Evolutionary conservation across 805 yeast species (phyloP), one percentile per base, ranked within the genome.

Genomic region (Pachysolen tannophilus): DNA sequence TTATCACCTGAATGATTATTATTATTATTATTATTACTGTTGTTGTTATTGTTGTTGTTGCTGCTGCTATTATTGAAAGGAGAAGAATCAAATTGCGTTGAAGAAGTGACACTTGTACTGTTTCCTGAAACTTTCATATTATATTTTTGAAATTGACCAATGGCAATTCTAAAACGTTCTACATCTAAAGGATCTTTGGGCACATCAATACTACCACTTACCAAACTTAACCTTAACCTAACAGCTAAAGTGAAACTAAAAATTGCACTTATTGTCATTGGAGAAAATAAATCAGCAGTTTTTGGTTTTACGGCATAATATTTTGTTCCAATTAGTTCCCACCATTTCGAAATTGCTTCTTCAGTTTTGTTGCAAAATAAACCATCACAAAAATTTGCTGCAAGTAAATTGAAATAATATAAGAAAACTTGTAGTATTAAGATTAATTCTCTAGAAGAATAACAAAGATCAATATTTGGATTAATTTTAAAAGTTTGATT

Each of bases 111-210:
- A 68, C 56, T 0, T 90, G 81, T 33, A 60, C 61, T 19, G 68
- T 61, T 53, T 82, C 87, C 23, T 82, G 59, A 41, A 66, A 67
- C 40, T 74, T 53, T 17, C 20, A 32, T 29, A 25, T 35, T 37
- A 5, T 37, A 34, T 49, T 76, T 83, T 54, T 92, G 97, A 53
- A 88, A 90, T 40, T 75, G 79, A 2, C 75, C 74, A 18, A 92
- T 69, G 6, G 86, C 72, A 3, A 68, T 54, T 56, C 76, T 69
- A 46, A 90, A 82, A 32, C 69, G 69, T 35, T 78, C 81, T 34
- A 75, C 77, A 41, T 83, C 90, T 49, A 82, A 78, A 0, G 95
- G 90, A 50, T 92, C 97, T 49, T 85, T 82, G 13, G 77, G 92
- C 40, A 66, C 81, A 47, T 66, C 83, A 48, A 58, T 69, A 57